Evolutionary conservation across 257 asterid species (phyloP), one percentile per base, ranked within the genome.

Genomic region (Solanum pinnatisectum): DNA sequence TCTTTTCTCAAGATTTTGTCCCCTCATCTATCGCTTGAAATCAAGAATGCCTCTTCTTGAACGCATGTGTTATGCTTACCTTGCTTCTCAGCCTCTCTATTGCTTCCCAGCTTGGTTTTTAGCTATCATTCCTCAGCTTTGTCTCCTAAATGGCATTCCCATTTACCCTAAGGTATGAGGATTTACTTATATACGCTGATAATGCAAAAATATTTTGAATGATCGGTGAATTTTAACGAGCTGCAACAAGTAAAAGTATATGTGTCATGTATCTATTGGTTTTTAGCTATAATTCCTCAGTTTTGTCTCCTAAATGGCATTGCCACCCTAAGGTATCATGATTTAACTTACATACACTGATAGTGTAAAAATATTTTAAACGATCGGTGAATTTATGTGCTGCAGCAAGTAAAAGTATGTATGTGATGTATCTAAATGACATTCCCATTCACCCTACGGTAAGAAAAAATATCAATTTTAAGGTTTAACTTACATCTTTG

Each of bases 21-120:
- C 96, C 1, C 87, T 94, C 1, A 1, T 91, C 1, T 94, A 93
- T 30, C 94, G 94, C 37, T 89, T 90, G 68, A 81, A 44, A 11
- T 73, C 87, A 33, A 89, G 91, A 88, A 88, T 92, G 93, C 73
- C 93, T 32, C 67, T 91, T 40, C 91, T 86, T 52, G 79, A 84
- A 35, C 25, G 87, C 37, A 59, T 88, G 87, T 88, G 90, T 86
- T 89, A 63, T 76, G 83, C 88, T 8, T 85, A 88, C 7, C 56
- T 87, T n/a, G 91, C 89, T 7, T 60, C 40, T 65, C 59, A 32
- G 68, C 87, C 90, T 88, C 88, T 89, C 88, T 86, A 77, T 13
- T 91, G 27, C 85, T 52, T 91, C n/a, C 91, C 91, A 25, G 86
- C 30, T 20, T 91, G 93, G 93, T 44, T 89, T 67, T 67, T 91